Evolutionary conservation across 352 stramenopile species (phyloP).

Genomic region (Globisporangium okanoganense): DNA sequence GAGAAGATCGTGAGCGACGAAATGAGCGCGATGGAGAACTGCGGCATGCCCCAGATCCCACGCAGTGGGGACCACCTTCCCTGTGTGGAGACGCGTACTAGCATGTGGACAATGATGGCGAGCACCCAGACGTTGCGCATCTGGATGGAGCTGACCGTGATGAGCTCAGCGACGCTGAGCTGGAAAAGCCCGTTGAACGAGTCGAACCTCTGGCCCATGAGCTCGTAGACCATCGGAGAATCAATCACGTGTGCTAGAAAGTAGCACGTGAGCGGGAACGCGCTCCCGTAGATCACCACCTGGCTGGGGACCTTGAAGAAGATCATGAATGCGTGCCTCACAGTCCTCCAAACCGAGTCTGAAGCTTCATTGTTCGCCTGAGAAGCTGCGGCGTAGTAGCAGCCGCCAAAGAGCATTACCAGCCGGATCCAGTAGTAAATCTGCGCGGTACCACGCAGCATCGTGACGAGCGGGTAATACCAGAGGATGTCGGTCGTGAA

Average conservation of each 20-base stretch:
- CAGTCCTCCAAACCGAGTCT: neutral
- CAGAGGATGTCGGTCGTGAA: conserved; percentile 6
- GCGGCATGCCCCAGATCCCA: conserved; percentile 8
- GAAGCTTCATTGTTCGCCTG: neutral
- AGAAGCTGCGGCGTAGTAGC: conserved; percentile 3
- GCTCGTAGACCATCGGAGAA: conserved; percentile 17
- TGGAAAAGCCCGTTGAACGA: conserved; percentile 12
- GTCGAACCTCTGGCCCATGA: conserved; percentile 10
- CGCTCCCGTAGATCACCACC: conserved; percentile 19
- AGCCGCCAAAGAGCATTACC: conserved; percentile 1
- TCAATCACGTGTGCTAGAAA: conserved; percentile 19
- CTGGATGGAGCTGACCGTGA: conserved; percentile 16
- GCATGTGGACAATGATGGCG: neutral
- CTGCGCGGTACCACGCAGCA: conserved; percentile 5
- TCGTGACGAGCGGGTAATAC: conserved; percentile 2
- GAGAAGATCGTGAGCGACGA: conserved; percentile 16
- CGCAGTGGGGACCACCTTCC: neutral
- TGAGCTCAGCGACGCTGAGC: conserved; percentile 2
- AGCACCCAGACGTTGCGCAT: conserved; percentile 25
- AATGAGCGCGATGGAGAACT: conserved; percentile 18
- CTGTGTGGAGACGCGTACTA: neutral
- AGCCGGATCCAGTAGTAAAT: conserved; percentile 14
- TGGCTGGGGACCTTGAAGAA: conserved; percentile 20
- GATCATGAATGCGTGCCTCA: neutral
- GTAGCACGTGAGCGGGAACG: conserved; percentile 22